These are phyloP conservation scores for Aegilops tauschii DNA, from an alignment of 176 grass and related monocot genomes.

Conservation along the genomic window DNA sequence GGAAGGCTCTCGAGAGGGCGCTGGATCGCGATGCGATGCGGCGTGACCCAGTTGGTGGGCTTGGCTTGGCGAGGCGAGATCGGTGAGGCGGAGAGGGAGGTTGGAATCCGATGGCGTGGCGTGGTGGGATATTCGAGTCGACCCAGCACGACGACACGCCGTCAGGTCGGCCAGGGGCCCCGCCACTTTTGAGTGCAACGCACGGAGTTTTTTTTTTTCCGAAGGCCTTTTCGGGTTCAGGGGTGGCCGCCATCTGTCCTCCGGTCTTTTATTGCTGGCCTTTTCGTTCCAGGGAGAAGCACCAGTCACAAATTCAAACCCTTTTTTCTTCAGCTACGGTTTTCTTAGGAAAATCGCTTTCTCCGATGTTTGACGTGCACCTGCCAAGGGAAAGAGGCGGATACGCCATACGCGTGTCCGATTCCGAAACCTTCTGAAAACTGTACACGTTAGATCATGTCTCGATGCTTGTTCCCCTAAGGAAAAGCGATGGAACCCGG, in stretches of 20 bases:
- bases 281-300: neutral
- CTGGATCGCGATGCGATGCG: slow-evolving; percentile 28
- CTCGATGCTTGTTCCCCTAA: too few relatives aligned
- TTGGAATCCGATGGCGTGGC: neutral
- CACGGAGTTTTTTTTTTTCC: neutral
- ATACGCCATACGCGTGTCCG: neutral
- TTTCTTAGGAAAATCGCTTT: neutral
- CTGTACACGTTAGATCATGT: neutral
- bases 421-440: neutral
- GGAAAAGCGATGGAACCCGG: too few relatives aligned
- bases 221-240: too few relatives aligned
- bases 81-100: neutral
- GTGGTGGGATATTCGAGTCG: neutral
- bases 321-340: neutral
- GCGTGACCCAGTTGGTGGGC: neutral
- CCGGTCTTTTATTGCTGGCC: neutral
- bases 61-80: too few relatives aligned
- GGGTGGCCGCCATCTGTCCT: neutral
- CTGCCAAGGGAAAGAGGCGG: neutral
- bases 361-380: neutral
- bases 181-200: neutral
- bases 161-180: neutral
- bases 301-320: too few relatives aligned
- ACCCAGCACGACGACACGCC: neutral
- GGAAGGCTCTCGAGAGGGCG: too few relatives aligned